Evolutionary conservation across 805 yeast species (phyloP).

Genomic region (Wickerhamomyces bovis): DNA sequence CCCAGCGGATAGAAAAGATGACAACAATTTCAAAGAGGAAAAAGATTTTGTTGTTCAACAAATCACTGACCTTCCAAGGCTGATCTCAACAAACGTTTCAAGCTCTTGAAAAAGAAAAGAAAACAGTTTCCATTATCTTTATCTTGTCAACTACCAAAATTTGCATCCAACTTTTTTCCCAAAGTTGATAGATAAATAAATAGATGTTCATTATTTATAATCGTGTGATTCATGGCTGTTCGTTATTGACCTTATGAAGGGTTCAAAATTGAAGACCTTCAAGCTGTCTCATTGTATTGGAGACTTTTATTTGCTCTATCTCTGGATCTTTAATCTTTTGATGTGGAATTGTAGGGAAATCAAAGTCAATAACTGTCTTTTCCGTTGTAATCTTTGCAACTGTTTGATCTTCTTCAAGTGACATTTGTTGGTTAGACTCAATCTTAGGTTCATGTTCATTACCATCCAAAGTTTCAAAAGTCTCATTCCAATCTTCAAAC

Average conservation of each 20-base stretch:
- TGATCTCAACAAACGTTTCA: constrained; percentile 27
- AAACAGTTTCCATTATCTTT: too few species aligned
- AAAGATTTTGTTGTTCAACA: constrained; percentile 73
- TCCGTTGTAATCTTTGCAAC: background rate
- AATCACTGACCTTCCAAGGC: constrained; percentile 65
- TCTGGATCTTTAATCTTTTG: background rate
- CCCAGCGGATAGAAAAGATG: constrained; percentile 52
- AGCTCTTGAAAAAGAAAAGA: too few species aligned
- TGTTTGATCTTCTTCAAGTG: background rate
- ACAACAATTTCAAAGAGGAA: constrained; percentile 66
- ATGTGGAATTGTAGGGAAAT: background rate
- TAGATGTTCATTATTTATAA: background rate
- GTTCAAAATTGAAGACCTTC: background rate
- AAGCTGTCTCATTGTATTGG: background rate
- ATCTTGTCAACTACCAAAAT: background rate
- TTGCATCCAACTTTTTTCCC: background rate
- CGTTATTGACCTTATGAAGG: background rate
- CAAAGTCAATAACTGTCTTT: background rate
- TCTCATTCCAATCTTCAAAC: constrained; percentile 3
- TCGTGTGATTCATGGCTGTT: background rate
- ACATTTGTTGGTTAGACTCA: background rate
- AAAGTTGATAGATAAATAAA: too few species aligned
- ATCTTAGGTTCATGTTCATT: background rate
- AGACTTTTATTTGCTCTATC: background rate
- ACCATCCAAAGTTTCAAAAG: background rate